phyloP scores from a whole-genome alignment of 2,329 filamentous ascomycete species.

The Chalaropsis thielavioides region DNA sequence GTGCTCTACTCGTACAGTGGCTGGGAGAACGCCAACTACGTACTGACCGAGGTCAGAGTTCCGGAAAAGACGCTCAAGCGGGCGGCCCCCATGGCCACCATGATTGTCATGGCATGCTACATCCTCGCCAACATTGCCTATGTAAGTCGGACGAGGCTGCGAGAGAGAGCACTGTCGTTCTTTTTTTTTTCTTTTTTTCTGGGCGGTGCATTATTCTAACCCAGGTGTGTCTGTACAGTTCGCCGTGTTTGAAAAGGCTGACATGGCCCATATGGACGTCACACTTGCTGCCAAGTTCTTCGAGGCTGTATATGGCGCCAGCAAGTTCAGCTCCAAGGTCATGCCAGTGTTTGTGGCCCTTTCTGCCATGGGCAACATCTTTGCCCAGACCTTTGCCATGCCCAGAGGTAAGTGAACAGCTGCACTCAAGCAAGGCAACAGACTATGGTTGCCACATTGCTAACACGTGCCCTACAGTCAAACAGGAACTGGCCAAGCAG shows the following conservation, averaged over 20 bases:
- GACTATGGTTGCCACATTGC: not conserved
- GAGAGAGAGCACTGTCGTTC: no score
- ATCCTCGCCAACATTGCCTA: slow-evolving; percentile 51
- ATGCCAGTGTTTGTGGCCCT: slow-evolving; percentile 45
- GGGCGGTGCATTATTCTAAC: not conserved
- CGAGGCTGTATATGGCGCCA: slow-evolving; percentile 41
- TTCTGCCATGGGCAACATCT: slow-evolving; percentile 47
- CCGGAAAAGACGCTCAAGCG: slow-evolving; percentile 39
- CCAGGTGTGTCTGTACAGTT: slow-evolving; percentile 26
- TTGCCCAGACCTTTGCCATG: slow-evolving; percentile 27
- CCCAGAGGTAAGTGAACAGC: slow-evolving; percentile 23
- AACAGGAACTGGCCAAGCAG: slow-evolving; percentile 55
- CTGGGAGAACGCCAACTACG: slow-evolving; percentile 51
- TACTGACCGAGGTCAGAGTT: slow-evolving; percentile 42
- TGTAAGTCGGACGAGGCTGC: slow-evolving; percentile 5
- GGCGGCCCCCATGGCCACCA: slow-evolving; percentile 39
- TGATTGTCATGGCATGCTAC: slow-evolving; percentile 43
- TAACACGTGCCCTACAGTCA: slow-evolving; percentile 25
- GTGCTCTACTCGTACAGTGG: slow-evolving; percentile 49
- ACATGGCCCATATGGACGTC: slow-evolving; percentile 42
- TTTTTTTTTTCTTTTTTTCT: not conserved
- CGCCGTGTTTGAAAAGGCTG: slow-evolving; percentile 43
- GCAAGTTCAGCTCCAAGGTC: slow-evolving; percentile 34
- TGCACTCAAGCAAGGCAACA: not conserved
- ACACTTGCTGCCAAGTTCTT: slow-evolving; percentile 49